A percentile compares a stretch with the other conserved stretches of the same genome.
phyloP scores from a whole-genome alignment of 805 yeast genomes.

The Nakazawaea peltata region DNA sequence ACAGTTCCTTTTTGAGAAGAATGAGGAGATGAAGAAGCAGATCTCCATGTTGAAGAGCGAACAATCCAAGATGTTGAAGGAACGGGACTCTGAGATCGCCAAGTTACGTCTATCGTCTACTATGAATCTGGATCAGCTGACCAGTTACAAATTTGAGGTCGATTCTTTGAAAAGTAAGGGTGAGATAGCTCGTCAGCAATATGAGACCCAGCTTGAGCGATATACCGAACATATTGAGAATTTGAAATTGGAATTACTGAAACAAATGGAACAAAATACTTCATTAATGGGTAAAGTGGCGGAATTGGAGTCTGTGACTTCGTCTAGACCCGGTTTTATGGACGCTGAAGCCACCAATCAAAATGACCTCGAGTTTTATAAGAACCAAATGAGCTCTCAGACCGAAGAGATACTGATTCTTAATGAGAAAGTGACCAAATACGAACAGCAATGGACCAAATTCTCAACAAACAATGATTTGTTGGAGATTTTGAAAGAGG shows the following conservation, averaged over 20 bases:
- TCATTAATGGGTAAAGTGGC: background rate
- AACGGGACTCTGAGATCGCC: conserved; percentile 1
- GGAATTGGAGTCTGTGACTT: conserved; percentile 2
- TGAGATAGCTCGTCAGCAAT: background rate
- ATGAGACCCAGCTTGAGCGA: background rate
- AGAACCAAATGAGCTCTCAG: conserved; percentile 2
- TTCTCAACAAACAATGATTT: conserved; percentile 1
- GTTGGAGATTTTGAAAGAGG: conserved; percentile 9
- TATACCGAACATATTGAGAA: background rate
- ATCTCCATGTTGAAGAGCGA: background rate
- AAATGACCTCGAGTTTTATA: conserved; percentile 3
- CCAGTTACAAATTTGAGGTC: background rate
- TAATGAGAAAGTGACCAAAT: background rate
- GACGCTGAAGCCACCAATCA: background rate
- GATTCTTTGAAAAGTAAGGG: background rate
- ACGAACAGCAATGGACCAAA: background rate
- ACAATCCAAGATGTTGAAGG: background rate
- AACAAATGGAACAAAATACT: background rate
- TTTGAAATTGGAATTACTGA: background rate
- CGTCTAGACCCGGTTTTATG: no score
- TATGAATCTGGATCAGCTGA: conserved; percentile 1
- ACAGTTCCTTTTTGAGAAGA: conserved; percentile 6
- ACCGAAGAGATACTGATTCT: conserved; percentile 1
- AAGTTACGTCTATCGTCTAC: background rate
- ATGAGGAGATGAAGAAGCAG: conserved; percentile 4